phyloP scores from a whole-genome alignment of 169 alveolate species.

The Cryptosporidium sp. region DNA sequence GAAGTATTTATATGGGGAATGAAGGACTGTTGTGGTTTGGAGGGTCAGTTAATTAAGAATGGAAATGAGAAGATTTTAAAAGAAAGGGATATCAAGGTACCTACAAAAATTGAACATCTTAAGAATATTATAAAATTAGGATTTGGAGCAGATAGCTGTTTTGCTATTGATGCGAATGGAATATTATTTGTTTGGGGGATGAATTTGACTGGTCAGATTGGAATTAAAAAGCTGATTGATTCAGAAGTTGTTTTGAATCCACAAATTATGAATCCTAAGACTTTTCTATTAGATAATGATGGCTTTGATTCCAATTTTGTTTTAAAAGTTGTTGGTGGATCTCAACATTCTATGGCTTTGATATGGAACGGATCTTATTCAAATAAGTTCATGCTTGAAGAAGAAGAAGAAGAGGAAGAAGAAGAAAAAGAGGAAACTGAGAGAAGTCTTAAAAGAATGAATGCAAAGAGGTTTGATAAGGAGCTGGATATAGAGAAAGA shows the following conservation, averaged over 20 bases:
- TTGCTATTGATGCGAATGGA: slow-evolving; percentile 42
- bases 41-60: slow-evolving; percentile 9
- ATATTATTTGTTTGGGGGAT: slow-evolving; percentile 55
- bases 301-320: slow-evolving; percentile 3
- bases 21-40: slow-evolving; percentile 79
- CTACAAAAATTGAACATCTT: slow-evolving; percentile 41
- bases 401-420: neutral
- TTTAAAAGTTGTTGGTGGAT: slow-evolving; percentile 45
- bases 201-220: slow-evolving; percentile 71
- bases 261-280: slow-evolving; percentile 23
- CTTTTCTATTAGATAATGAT: slow-evolving; percentile 4
- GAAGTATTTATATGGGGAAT: slow-evolving; percentile 87
- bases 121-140: slow-evolving; percentile 10
- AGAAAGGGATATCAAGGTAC: slow-evolving; percentile 47
- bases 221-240: neutral
- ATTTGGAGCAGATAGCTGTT: slow-evolving; percentile 69
- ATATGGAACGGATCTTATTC: slow-evolving; percentile 25
- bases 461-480: slow-evolving; percentile 35
- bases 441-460: slow-evolving; percentile 37
- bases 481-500: neutral
- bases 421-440: neutral
- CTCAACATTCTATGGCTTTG: slow-evolving; percentile 61
- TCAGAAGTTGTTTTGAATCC: slow-evolving; percentile 45
- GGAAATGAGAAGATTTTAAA: neutral
- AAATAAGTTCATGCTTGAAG: neutral